Base-by-base conservation (phyloP, 108 stramenopile species). In the Nannochloropsis gaditana region DNA sequence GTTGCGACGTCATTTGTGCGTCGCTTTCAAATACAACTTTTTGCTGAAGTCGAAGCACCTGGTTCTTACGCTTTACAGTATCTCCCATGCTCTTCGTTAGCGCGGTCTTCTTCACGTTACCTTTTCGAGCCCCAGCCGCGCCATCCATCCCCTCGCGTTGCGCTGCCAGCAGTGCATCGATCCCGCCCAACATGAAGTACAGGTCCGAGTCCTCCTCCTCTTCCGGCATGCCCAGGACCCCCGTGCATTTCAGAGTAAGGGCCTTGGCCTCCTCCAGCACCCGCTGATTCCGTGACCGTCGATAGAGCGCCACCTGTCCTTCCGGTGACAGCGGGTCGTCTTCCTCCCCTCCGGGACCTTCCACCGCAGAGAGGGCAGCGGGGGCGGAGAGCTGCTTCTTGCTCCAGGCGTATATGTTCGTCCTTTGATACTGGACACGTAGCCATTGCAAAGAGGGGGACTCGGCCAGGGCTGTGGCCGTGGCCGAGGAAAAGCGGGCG, bases 31-130 rank as follows among this genome's bases (percentile, higher is more conserved):
- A 82, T 2, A 96, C 83, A 9, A 87, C 93, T 5, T 83, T 88
- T 83, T 96, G 93, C 82, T 88, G 90, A 41, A 98, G 85, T 50
- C 93, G 90, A 44, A 95, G 86, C 43, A 92, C 93, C 42, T 87
- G 81, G 81, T 93, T 73, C 6, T 73, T 73, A 15, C 59, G 15
- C 59, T 73, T 73, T 2, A n/a, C 19, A n/a, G 59, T 2, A 15
- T 2, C 59, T n/a, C 59, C 59, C 59, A 31, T 31, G 31, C 31
- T 31, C 31, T 31, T 31, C 31, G 31, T 31, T 31, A 31, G 31
- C 31, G 31, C 31, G 31, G 31, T 31, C 31, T 31, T 31, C 31
- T 31, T 31, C 31, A 31, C 31, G 31, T 31, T 31, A 31, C 31
- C 31, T 31, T 31, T 31, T 31, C 31, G 31, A 31, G 31, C 31